A percentile compares a stretch with the other conserved stretches of the same genome.
phyloP scores from a whole-genome alignment of 75 land plant species.

The Sequoia sempervirens region DNA sequence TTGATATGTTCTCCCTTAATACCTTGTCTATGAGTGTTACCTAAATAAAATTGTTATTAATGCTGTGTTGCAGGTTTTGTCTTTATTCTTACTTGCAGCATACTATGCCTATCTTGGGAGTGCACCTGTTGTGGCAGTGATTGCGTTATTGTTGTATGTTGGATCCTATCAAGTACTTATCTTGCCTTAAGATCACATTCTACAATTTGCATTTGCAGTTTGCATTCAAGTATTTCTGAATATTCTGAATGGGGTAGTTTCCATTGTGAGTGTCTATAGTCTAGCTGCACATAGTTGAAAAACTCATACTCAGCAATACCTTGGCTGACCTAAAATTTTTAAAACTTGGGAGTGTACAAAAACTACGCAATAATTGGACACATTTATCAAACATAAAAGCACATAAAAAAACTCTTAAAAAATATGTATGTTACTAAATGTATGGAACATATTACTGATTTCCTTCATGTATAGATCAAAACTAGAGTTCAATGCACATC shows the following conservation, averaged over 20 bases:
- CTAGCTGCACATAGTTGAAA: not conserved
- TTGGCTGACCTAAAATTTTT: not conserved
- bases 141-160: conserved; percentile 69
- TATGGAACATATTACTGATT: too few relatives aligned
- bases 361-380: too few relatives aligned
- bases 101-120: conserved; percentile 49
- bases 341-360: too few relatives aligned
- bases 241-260: not conserved
- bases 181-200: not conserved
- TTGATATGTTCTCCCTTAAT: not conserved
- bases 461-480: too few relatives aligned
- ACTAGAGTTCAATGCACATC: too few relatives aligned
- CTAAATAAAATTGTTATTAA: too few relatives aligned
- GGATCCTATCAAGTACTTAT: conserved; percentile 75
- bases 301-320: not conserved
- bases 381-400: too few relatives aligned
- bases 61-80: conserved; percentile 39
- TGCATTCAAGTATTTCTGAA: too few relatives aligned
- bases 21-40: not conserved
- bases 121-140: conserved; percentile 55
- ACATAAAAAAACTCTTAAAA: too few relatives aligned
- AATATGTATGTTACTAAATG: too few relatives aligned
- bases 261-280: not conserved
- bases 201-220: not conserved
- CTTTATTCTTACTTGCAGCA: conserved; percentile 63